Evolutionary conservation across 2,329 filamentous ascomycete genomes (phyloP), one percentile per base, ranked within the genome.

Genomic region (Epicoccum nigrum): DNA sequence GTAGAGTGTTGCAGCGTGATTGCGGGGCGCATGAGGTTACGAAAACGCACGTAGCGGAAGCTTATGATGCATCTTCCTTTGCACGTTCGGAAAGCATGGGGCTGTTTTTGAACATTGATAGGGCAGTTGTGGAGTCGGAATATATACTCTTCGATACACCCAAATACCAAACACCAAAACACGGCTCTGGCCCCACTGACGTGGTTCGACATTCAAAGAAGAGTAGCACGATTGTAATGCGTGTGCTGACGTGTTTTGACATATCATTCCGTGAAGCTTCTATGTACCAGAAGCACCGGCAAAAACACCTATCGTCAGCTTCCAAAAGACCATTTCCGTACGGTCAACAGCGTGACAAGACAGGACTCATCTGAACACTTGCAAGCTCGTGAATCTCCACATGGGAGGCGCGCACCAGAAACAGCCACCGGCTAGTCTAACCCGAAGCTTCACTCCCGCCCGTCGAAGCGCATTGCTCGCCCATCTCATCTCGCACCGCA

Each of bases 31-130:
- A 66, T 60, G 58, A 62, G 62, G 59, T 62, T 64, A 65, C 51
- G 60, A 65, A 66, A 65, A 65, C 59, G 62, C 60, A 64, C 59
- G 57, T 58, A 60, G 54, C 56, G 54, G 55, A 60, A 64, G 58
- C 58, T 55, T 60, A 62, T 59, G 62, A 64, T 63, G 58, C 60
- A 65, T 62, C 57, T 66, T 66, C 63, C 63, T 66, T 63, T 66
- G 62, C 63, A 65, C 63, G 56, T 61, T 65, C 63, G 63, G 62
- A 60, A 59, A 35, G 59, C 58, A 54, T 60, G 59, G 59, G 60
- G 54, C 63, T 63, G 54, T 54, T 66, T 66, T 66, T 63, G 62
- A 62, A 5, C 8, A 13, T 46, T 42, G 46, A 32, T 37, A 52
- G 57, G 60, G 59, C 56, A 55, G 59, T 56, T 57, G 63, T 52